Evolutionary conservation across 2,329 filamentous ascomycete genomes (phyloP), one percentile per base, ranked within the genome.

Genomic region (Sclerotinia borealis): DNA sequence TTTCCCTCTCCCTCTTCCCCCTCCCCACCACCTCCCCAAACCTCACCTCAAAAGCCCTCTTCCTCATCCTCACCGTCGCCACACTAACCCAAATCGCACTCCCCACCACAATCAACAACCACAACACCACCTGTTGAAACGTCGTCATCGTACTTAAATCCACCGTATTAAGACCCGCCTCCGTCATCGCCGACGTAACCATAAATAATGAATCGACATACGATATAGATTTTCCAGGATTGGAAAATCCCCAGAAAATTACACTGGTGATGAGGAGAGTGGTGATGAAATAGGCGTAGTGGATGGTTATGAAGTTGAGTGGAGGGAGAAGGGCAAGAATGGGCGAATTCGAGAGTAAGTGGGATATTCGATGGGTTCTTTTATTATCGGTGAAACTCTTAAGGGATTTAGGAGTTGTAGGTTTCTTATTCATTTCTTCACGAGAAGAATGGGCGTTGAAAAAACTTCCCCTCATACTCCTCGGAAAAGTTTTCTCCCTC

Each of bases 141-240:
- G 83, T 86, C 45, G 85, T 90, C 70, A 91, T 71, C 34, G 79
- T 77, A 62, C 83, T 86, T 29, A 90, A 75, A 70, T 88, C 85
- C 68, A 86, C 81, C 1, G 87, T 88, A 69, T 89, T 90, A 63
- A 91, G 77, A 0, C 88, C 88, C 8, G 87, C 83, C 60, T 85
- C 79, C 8, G 86, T 89, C 77, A 90, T 86, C 49, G 87, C 86
- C 62, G 84, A 88, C 47, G 86, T 79, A 58, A 83, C 82, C 59
- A 90, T 75, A 72, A 90, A 91, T 19, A 91, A 74, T n/a, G 83
- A 80, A 71, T 91, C 87, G 43, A 80, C 80, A 73, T 86, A 91
- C 51, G 76, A 75, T 56, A 90, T 78, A 66, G 78, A 82, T 59
- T 76, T 73, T 22, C 75, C 71, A 0, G 84, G 82, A 1, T 78